Base-by-base conservation (phyloP, 495 filamentous ascomycete species). In the Xylaria bambusicola region DNA sequence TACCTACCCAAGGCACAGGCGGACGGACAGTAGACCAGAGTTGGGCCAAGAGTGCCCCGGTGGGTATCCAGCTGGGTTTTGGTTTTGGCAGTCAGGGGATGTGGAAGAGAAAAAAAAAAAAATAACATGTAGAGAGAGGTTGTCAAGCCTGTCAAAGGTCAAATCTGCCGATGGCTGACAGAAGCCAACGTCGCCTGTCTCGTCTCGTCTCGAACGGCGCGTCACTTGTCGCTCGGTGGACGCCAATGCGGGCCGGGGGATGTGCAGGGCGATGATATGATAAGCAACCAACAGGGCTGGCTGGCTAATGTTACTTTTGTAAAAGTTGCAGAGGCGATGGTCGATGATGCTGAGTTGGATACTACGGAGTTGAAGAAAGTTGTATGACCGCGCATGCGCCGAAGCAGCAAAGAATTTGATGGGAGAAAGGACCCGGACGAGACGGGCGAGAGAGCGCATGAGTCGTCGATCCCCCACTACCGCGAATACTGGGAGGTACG, bases 161-260 rank as follows among this genome's bases (percentile, higher is more conserved):
- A n/a, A n/a, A n/a, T n/a, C n/a, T 42, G 46, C 35, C 56, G 56
- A 50, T 51, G 55, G 55, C 36, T 42, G 26, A 41, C 46, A 24
- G 36, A 46, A 20, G 56, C 56, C 17, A 51, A 51, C 46, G 24
- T 58, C 46, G 17, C 36, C 36, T 13, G 36, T 38, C 12, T 38
- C 12, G 6, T 10, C 10, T 5, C 31, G 6, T 18, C 27, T 36
- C 27, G 53, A 40, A 41, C 53, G 31, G 41, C 40, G 41, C 42
- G 20, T 48, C 29, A 57, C 42, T 57, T 27, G 21, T 18, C 31
- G 26, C 20, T 12, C 9, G 38, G 29, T 44, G 26, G 31, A 13
- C 17, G 38, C 40, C 15, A 35, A 35, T 35, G 24, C 36, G 4
- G 38, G 18, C 10, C 45, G 2, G 21, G n/a, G n/a, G n/a, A n/a